Evolutionary conservation across 768 basidiomycete genomes (phyloP), one percentile per base, ranked within the genome.

Genomic region (Mycena galericulata): DNA sequence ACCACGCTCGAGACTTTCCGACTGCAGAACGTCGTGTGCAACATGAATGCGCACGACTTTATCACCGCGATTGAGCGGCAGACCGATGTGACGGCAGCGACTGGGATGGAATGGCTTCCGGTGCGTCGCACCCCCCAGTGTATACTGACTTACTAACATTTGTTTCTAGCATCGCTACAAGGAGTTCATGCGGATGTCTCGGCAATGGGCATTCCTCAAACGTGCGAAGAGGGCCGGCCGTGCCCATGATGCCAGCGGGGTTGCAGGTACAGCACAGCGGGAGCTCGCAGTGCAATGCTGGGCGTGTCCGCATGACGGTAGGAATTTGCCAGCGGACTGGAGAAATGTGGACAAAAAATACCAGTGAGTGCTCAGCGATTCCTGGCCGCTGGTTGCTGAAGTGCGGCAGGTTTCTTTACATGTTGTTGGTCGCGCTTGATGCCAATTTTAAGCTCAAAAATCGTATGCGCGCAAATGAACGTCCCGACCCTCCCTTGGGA

Each of bases 361-460:
- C 38, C 10, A 26, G 62, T 64, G 53, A 14, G 62, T 57, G 20
- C 6, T 43, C 45, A n/a, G n/a, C n/a, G n/a, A n/a, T n/a, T n/a
- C n/a, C n/a, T n/a, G n/a, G n/a, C n/a, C n/a, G n/a, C n/a, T n/a
- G n/a, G n/a, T n/a, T n/a, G n/a, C n/a, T n/a, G n/a, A n/a, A n/a
- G n/a, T n/a, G n/a, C n/a, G n/a, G n/a, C 22, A 78, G 76, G 40
- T 78, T 65, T 27, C 38, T 77, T 0, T 76, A 75, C 54, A 71
- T 62, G 41, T 43, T 74, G 0, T 30, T 74, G 14, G 36, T 78
- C 26, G 66, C 76, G 1, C 56, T 75, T 9, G 74, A 78, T 62
- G 77, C 77, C 11, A 77, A 76, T 40, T 78, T 78, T 60, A 54
- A 60, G 4, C 62, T 76, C 14, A 78, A 77, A 26, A 70, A 74